These are phyloP conservation scores for Erodium maritimum DNA, from an alignment of 345 rosid species.

Conservation along the genomic window DNA sequence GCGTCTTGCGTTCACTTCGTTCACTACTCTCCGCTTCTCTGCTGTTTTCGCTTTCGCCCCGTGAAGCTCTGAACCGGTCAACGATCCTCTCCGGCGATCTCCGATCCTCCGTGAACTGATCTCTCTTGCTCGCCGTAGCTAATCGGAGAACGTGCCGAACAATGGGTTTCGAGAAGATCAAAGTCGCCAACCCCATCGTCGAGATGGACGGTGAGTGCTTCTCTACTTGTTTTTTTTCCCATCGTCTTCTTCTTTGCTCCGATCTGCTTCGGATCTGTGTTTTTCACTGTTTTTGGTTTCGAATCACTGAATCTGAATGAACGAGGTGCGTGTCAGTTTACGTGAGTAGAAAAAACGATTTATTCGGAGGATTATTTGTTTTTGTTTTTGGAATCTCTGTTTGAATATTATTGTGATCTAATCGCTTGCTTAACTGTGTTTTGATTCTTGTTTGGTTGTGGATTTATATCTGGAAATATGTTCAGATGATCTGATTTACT, in stretches of 20 bases:
- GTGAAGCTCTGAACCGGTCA: background rate
- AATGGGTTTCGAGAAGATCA: constrained; percentile 83
- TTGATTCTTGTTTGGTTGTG: background rate
- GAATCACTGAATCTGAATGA: background rate
- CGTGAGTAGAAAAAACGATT: too few species aligned
- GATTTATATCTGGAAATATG: background rate
- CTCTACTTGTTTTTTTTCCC: too few species aligned
- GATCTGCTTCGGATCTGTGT: background rate
- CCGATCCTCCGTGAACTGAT: background rate
- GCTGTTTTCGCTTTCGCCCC: background rate
- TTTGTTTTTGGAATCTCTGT: too few species aligned
- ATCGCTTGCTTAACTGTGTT: too few species aligned
- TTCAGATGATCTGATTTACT: background rate
- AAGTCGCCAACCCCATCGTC: constrained; percentile 86
- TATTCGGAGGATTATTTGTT: background rate
- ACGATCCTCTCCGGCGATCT: background rate
- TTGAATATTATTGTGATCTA: background rate
- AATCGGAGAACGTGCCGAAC: background rate
- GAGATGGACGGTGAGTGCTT: constrained; percentile 87
- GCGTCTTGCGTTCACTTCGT: background rate
- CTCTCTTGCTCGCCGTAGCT: background rate
- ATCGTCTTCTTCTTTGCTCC: background rate
- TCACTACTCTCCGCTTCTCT: background rate
- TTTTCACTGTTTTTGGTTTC: background rate
- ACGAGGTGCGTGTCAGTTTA: background rate